These are phyloP conservation scores for Diaporthe velutina DNA, from an alignment of 2,329 filamentous ascomycete species.

Conservation along the genomic window DNA sequence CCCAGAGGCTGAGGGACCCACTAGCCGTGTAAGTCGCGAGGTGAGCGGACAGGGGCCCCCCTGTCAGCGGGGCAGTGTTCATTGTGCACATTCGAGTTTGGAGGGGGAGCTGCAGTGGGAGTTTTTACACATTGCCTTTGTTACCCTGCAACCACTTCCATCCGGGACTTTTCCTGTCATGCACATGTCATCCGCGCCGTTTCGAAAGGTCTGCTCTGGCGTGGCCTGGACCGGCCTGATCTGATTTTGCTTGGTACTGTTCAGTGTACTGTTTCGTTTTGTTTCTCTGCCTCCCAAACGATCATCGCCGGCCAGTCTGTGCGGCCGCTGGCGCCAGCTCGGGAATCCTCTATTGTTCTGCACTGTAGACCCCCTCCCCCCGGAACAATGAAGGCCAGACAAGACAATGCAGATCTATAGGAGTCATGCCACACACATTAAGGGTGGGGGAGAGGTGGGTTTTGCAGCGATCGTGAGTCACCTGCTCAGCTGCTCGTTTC, in stretches of 20 bases:
- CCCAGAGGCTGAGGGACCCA: background rate
- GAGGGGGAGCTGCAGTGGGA: background rate
- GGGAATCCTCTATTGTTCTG: background rate
- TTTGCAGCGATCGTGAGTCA: slow-evolving; percentile 37
- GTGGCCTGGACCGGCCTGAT: background rate
- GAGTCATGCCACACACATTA: background rate
- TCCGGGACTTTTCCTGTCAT: background rate
- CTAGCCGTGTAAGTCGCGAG: slow-evolving; percentile 12
- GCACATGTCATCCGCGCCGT: background rate
- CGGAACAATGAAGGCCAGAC: background rate
- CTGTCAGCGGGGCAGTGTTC: slow-evolving; percentile 19
- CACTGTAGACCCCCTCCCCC: background rate
- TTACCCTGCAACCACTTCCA: background rate
- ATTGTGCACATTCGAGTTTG: background rate
- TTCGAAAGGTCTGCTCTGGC: background rate
- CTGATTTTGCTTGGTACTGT: background rate
- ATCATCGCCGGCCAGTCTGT: background rate
- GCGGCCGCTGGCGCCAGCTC: background rate
- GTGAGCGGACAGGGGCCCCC: background rate
- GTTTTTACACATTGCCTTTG: slow-evolving; percentile 22
- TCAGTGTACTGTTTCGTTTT: background rate
- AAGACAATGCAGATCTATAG: slow-evolving; percentile 5
- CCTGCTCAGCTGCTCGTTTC: slow-evolving; percentile 1
- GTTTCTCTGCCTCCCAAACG: background rate
- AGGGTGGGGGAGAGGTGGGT: background rate